Evolutionary conservation across 192 early-diverging fungal species (phyloP).

Genomic region (Coemansia reversa): DNA sequence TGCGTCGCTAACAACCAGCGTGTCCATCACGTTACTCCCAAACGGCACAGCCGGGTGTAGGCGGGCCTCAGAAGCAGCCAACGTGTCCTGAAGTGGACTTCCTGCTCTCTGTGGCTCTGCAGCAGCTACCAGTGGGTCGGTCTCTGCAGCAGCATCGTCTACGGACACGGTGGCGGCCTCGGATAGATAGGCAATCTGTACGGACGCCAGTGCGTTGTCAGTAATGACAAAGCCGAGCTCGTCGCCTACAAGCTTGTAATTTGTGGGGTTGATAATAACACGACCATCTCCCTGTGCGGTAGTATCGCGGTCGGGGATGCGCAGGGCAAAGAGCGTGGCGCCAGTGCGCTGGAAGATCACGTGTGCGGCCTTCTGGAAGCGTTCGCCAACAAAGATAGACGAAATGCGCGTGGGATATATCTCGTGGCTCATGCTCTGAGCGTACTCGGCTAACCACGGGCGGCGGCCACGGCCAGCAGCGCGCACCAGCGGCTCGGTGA

Average conservation of each 20-base stretch:
- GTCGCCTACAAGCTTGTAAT: slow-evolving; percentile 58
- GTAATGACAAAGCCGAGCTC: slow-evolving; percentile 66
- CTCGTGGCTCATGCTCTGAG: slow-evolving; percentile 61
- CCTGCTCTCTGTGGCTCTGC: slow-evolving; percentile 7
- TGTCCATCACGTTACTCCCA: slow-evolving; percentile 53
- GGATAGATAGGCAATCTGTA: slow-evolving; percentile 41
- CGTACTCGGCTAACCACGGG: slow-evolving; percentile 63
- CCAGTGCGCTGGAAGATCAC: slow-evolving; percentile 59
- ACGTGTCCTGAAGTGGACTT: slow-evolving; percentile 34
- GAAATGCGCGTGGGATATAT: slow-evolving; percentile 63
- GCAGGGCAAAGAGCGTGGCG: slow-evolving; percentile 61
- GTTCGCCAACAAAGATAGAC: slow-evolving; percentile 43
- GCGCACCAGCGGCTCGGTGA: slow-evolving; percentile 43
- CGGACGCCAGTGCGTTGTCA: slow-evolving; percentile 42
- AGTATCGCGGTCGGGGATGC: slow-evolving; percentile 17
- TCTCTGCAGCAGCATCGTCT: slow-evolving; percentile 17
- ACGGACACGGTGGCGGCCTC: slow-evolving; percentile 25
- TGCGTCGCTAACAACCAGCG: slow-evolving; percentile 34
- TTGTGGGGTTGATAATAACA: slow-evolving; percentile 60
- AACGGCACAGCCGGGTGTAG: slow-evolving; percentile 41
- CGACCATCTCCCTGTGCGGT: slow-evolving; percentile 7
- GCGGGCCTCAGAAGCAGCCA: slow-evolving; percentile 28
- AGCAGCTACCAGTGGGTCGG: slow-evolving; percentile 30
- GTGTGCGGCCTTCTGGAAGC: slow-evolving; percentile 60
- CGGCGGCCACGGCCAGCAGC: slow-evolving; percentile 25